phyloP scores from a whole-genome alignment of 495 filamentous ascomycete genomes.

The Chaetomium cochliodes region DNA sequence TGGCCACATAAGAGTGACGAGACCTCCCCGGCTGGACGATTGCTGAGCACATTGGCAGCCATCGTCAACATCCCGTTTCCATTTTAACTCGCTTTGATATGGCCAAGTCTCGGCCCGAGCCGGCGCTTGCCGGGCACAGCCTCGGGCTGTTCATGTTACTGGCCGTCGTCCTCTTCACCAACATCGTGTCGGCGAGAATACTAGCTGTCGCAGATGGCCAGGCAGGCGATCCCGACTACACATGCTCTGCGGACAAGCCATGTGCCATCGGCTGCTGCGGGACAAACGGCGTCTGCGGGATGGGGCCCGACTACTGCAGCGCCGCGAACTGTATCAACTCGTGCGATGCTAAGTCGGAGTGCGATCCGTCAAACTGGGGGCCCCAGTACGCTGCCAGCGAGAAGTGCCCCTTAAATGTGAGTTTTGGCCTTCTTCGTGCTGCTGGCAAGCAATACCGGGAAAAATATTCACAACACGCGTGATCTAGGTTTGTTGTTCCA shows the following conservation, averaged over 20 bases:
- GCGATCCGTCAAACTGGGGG: conserved; percentile 28
- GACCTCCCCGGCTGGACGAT: background rate
- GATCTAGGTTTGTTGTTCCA: conserved; percentile 32
- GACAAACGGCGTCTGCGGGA: conserved; percentile 19
- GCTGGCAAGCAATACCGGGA: background rate
- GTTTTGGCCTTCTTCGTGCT: background rate
- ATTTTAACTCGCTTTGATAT: background rate
- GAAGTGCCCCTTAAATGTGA: conserved; percentile 3
- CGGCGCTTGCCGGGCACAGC: background rate
- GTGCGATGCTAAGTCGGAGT: conserved; percentile 26
- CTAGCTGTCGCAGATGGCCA: background rate
- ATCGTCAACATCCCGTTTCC: background rate
- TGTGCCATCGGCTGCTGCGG: conserved; percentile 27
- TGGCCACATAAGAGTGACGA: background rate
- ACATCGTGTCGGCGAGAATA: background rate
- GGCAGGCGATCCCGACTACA: conserved; percentile 14
- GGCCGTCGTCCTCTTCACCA: background rate
- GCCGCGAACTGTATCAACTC: conserved; percentile 20
- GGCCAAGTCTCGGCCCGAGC: background rate
- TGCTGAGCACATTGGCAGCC: background rate
- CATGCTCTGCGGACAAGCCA: conserved; percentile 16
- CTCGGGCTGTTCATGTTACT: conserved; percentile 9
- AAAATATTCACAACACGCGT: conserved; percentile 19
- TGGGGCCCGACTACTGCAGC: conserved; percentile 26
- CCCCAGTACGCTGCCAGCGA: conserved; percentile 11